A percentile compares a stretch with the other conserved stretches of the same genome.
Evolutionary conservation across 805 yeast genomes (phyloP).

Genomic region (Candida ponderosae): DNA sequence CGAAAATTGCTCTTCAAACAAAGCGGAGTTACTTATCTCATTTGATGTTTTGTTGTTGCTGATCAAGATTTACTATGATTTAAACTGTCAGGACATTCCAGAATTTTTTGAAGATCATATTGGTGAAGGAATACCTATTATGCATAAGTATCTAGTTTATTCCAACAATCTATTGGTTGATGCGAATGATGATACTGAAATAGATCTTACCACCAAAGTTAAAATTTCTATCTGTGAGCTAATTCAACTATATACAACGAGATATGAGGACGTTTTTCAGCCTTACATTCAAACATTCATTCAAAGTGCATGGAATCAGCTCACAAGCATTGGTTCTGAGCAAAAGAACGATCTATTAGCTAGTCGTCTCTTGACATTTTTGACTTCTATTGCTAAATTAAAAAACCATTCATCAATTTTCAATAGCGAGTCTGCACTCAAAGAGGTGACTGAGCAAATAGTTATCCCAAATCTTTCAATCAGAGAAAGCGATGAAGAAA

Average conservation of each 20-base stretch:
- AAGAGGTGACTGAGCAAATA: conserved; percentile 73
- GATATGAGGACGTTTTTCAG: conserved; percentile 91
- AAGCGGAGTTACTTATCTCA: conserved; percentile 43
- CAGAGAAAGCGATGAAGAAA: conserved; percentile 83
- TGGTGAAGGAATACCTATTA: conserved; percentile 63
- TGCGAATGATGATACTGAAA: conserved; percentile 57
- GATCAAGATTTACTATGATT: conserved; percentile 80
- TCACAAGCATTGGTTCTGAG: conserved; percentile 57
- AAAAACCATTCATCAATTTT: conserved; percentile 63
- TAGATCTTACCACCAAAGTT: conserved; percentile 61
- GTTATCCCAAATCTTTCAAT: conserved; percentile 83
- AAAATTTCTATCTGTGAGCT: conserved; percentile 82
- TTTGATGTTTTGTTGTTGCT: conserved; percentile 67
- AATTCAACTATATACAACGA: conserved; percentile 75
- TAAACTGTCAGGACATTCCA: conserved; percentile 96
- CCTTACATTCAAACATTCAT: conserved; percentile 70
- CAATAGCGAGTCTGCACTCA: conserved; percentile 52
- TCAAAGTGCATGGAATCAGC: conserved; percentile 72
- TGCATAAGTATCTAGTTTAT: conserved; percentile 74
- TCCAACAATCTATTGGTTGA: conserved; percentile 46
- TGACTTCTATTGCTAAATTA: conserved; percentile 73
- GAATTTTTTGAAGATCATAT: conserved; percentile 95
- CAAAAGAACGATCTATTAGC: conserved; percentile 80
- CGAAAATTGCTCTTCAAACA: conserved; percentile 34
- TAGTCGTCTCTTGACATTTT: conserved; percentile 69